phyloP scores from a whole-genome alignment of 345 rosid genomes.

The Aethionema arabicum region DNA sequence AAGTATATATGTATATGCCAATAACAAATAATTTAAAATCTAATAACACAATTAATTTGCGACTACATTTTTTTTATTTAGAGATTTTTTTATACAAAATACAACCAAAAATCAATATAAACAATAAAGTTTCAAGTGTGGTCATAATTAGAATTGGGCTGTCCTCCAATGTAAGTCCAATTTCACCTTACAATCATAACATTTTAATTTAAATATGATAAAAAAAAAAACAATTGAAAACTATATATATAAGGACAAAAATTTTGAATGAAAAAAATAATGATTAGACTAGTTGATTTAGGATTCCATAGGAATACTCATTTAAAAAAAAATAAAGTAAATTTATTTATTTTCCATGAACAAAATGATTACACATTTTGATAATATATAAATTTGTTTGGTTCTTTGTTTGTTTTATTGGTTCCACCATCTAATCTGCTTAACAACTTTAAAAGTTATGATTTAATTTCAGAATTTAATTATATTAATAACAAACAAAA shows the following conservation, averaged over 20 bases:
- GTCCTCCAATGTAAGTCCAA: constrained; percentile 26
- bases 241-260: constrained; percentile 13
- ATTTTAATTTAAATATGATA: background rate
- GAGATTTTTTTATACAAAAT: too few species aligned
- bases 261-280: constrained; percentile 27
- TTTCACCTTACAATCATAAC: constrained; percentile 31
- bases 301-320: constrained; percentile 31
- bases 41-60: background rate
- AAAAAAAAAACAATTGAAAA: background rate
- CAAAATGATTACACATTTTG: constrained; percentile 38
- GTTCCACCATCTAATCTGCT: constrained; percentile 27
- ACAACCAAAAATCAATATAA: too few species aligned
- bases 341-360: constrained; percentile 28
- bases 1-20: too few species aligned
- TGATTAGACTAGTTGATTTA: constrained; percentile 33
- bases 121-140: background rate
- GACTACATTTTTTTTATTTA: too few species aligned
- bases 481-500: background rate
- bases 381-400: constrained; percentile 4
- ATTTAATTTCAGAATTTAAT: constrained; percentile 15
- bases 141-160: constrained; percentile 19
- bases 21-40: too few species aligned
- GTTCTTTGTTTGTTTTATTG: constrained; percentile 19
- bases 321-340: constrained; percentile 14
- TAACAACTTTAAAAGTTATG: constrained; percentile 27